These are phyloP conservation scores for Gilbertella persicaria DNA, from an alignment of 371 early-diverging fungal species.

Conservation along the genomic window DNA sequence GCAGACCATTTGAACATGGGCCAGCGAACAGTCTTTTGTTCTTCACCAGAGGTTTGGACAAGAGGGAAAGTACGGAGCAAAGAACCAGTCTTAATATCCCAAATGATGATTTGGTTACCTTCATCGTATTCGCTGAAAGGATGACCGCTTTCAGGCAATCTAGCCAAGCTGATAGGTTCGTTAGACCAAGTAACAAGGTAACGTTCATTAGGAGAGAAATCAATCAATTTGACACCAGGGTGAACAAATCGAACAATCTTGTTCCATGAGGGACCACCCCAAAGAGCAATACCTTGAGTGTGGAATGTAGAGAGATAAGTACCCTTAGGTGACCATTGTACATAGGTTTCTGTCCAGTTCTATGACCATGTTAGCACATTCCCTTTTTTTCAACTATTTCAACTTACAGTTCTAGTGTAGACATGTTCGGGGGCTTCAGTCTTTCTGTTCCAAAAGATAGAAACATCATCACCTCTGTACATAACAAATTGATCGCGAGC, in stretches of 20 bases:
- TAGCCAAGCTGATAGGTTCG: constrained; percentile 74
- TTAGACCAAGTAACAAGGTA: constrained; percentile 92
- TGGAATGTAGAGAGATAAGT: constrained; percentile 94
- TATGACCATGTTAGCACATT: constrained; percentile 24
- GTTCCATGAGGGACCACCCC: constrained; percentile 95
- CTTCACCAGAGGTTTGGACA: constrained; percentile 45
- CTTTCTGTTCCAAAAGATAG: constrained; percentile 91
- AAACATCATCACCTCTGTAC: constrained; percentile 82
- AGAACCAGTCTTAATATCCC: constrained; percentile 89
- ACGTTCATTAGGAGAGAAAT: constrained; percentile 93
- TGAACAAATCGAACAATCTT: constrained; percentile 92
- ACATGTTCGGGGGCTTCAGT: constrained; percentile 81
- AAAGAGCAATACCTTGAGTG: constrained; percentile 91
- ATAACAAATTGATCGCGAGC: constrained; percentile 93
- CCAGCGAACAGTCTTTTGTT: constrained; percentile 79
- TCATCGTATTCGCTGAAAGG: constrained; percentile 78
- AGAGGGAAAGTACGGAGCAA: constrained; percentile 87
- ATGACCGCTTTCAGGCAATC: constrained; percentile 56
- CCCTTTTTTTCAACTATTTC: no score
- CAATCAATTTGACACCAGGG: constrained; percentile 87
- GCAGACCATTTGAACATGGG: constrained; percentile 97
- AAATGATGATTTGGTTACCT: constrained; percentile 80
- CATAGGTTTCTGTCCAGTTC: constrained; percentile 95
- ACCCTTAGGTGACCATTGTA: constrained; percentile 94
- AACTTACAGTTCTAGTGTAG: constrained; percentile 62